Percentiles rank a stretch among this genome's conserved stretches.
phyloP scores from a whole-genome alignment of 2,329 filamentous ascomycete species.

The Westerdykella ornata region DNA sequence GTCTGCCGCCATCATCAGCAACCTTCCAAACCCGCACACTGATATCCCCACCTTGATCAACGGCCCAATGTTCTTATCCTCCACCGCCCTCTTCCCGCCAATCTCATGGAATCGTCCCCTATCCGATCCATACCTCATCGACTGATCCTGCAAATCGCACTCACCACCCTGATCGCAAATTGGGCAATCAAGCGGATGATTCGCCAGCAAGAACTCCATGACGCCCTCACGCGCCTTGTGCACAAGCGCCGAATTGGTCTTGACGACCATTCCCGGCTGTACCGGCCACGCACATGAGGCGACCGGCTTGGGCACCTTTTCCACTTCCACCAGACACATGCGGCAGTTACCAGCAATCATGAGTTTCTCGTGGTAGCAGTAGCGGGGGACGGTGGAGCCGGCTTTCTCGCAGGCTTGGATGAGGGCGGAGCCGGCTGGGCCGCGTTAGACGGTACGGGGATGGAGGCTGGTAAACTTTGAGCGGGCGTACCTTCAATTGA shows the following conservation, averaged over 20 bases:
- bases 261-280: slow-evolving; percentile 97
- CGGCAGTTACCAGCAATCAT: slow-evolving; percentile 99
- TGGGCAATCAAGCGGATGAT: slow-evolving; percentile 92
- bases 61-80: slow-evolving; percentile 99
- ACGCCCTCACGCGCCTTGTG: slow-evolving; percentile 98
- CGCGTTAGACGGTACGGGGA: slow-evolving; percentile 21
- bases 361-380: slow-evolving; percentile 99
- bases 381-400: slow-evolving; percentile 85
- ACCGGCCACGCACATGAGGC: slow-evolving; percentile 99
- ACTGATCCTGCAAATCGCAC: slow-evolving; percentile 98
- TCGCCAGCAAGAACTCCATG: slow-evolving; percentile 96
- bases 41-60: slow-evolving; percentile 63
- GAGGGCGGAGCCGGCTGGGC: slow-evolving; percentile 81
- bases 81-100: slow-evolving; percentile 90
- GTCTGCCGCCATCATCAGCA: slow-evolving; percentile 49
- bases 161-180: slow-evolving; percentile 99
- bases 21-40: background rate
- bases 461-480: slow-evolving; percentile 6
- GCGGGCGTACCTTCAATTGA: slow-evolving; percentile 77
- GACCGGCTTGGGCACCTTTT: slow-evolving; percentile 91
- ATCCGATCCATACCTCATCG: slow-evolving; percentile 96
- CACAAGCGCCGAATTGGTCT: slow-evolving; percentile 91
- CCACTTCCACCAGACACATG: slow-evolving; percentile 99
- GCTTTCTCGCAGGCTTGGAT: slow-evolving; percentile 99
- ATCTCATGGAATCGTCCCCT: slow-evolving; percentile 95